phyloP scores from a whole-genome alignment of 176 grass and related monocot genomes.

The Chloris gayana region DNA sequence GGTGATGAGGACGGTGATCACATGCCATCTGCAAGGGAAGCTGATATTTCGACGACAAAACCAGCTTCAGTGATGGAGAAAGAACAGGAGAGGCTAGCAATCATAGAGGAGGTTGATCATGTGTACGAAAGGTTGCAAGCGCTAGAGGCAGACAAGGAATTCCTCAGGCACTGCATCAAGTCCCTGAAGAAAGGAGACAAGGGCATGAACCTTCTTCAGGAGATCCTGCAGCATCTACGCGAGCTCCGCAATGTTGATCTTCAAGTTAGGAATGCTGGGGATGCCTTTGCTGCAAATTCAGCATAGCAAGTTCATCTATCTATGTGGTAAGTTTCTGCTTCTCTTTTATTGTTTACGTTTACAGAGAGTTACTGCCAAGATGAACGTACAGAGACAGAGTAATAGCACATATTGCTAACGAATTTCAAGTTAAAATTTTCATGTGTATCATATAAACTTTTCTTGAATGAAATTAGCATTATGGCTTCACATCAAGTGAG shows the following conservation, averaged over 20 bases:
- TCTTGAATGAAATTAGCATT: background rate
- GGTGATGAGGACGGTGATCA: slow-evolving; percentile 49
- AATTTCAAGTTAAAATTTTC: background rate
- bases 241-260: slow-evolving; percentile 81
- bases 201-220: slow-evolving; percentile 87
- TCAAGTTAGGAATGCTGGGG: slow-evolving; percentile 58
- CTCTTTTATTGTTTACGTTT: background rate
- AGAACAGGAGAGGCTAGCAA: slow-evolving; percentile 65
- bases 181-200: slow-evolving; percentile 90
- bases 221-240: slow-evolving; percentile 93
- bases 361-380: background rate
- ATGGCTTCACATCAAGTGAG: background rate
- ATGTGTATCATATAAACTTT: background rate
- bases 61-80: slow-evolving; percentile 21
- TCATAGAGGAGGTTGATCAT: slow-evolving; percentile 80
- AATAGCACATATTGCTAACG: background rate
- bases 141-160: slow-evolving; percentile 93
- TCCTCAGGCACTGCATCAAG: slow-evolving; percentile 88
- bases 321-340: slow-evolving; percentile 25
- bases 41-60: slow-evolving; percentile 17
- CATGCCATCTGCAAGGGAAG: slow-evolving; percentile 3
- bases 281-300: slow-evolving; percentile 46
- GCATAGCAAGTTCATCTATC: slow-evolving; percentile 19
- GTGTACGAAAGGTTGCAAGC: slow-evolving; percentile 86
- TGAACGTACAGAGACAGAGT: too few species aligned